Percentiles rank a stretch among this genome's conserved stretches.
Evolutionary conservation across 768 basidiomycete species (phyloP).

Genomic region (Royoungia palumana): DNA sequence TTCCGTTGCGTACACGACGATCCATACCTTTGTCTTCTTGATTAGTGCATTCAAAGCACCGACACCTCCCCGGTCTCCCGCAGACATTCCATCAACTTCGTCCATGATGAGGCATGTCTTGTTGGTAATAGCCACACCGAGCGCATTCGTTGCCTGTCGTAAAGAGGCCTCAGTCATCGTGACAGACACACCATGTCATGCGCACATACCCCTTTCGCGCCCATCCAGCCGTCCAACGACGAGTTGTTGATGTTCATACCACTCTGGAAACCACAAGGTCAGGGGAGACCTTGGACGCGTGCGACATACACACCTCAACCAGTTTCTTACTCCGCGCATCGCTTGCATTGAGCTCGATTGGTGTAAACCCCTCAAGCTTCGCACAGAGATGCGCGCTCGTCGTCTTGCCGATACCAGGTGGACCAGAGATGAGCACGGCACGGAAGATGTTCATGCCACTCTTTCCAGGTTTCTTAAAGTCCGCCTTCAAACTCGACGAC

Average conservation of each 20-base stretch:
- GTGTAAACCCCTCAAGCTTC: conserved; percentile 83
- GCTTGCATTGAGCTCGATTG: conserved; percentile 96
- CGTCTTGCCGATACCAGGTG: conserved; percentile 98
- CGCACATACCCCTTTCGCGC: conserved; percentile 51
- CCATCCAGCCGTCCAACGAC: conserved; percentile 84
- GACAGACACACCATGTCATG: conserved; percentile 6
- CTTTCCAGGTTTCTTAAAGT: conserved; percentile 95
- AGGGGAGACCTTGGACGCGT: background rate
- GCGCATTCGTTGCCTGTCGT: conserved; percentile 54
- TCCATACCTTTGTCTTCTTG: conserved; percentile 79
- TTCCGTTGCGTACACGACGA: too few relatives aligned
- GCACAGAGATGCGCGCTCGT: conserved; percentile 93
- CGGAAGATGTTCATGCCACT: conserved; percentile 82
- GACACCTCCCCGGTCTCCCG: conserved; percentile 94
- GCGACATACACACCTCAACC: conserved; percentile 60
- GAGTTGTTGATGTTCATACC: conserved; percentile 88
- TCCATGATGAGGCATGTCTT: conserved; percentile 95
- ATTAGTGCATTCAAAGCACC: conserved; percentile 90
- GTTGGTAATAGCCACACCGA: conserved; percentile 73
- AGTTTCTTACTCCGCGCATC: conserved; percentile 95
- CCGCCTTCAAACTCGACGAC: conserved; percentile 65
- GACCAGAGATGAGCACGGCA: conserved; percentile 86
- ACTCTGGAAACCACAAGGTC: conserved; percentile 44
- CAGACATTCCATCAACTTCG: conserved; percentile 99
- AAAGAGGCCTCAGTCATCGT: background rate